Base-by-base conservation (phyloP, 257 asterid species). In the Nicotiana tabacum region DNA sequence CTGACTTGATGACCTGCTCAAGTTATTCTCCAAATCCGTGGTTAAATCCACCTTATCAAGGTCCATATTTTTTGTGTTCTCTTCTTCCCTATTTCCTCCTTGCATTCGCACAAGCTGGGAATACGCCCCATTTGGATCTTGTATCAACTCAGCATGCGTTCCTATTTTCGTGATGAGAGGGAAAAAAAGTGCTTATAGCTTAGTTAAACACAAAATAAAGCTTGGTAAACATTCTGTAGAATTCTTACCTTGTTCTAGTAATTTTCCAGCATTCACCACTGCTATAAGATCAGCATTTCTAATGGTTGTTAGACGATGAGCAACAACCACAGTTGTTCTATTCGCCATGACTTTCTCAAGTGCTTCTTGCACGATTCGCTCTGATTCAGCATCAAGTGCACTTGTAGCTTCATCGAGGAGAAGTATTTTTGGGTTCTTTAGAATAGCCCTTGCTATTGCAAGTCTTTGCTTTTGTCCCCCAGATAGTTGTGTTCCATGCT, bases 331-430 rank as follows among this genome's bases (percentile, higher is more conserved):
- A 0, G 98, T 94, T 7, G 97, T 94, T 82, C 97, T 82, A 77
- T 92, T 81, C 21, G 87, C 53, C 97, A 91, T 94, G 8, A 92
- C 91, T 70, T 89, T 92, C 61, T 94, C 98, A 9, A 94, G 93
- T 53, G 98, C 98, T 24, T 89, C 90, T 83, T 94, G 98, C 61
- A 94, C 98, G 64, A 90, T 27, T 6, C 90, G 86, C 67, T 94
- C 98, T 1, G 97, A 94, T 80, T 91, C 98, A 0, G 91, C 90
- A 86, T 94, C 98, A 67, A 94, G 82, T 58, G 98, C 98, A 67
- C 98, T 94, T 16, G 98, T 94, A 6, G 98, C 98, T 90, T 94
- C 98, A 84, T 94, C 98, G 2, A 94, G 96, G 66, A 94, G 97
- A 46, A 94, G 96, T 81, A 94, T 90, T 84, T 83, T 94, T 1